phyloP scores from a whole-genome alignment of 148 eudicot genomes.

The Rhododendron griersonianum region DNA sequence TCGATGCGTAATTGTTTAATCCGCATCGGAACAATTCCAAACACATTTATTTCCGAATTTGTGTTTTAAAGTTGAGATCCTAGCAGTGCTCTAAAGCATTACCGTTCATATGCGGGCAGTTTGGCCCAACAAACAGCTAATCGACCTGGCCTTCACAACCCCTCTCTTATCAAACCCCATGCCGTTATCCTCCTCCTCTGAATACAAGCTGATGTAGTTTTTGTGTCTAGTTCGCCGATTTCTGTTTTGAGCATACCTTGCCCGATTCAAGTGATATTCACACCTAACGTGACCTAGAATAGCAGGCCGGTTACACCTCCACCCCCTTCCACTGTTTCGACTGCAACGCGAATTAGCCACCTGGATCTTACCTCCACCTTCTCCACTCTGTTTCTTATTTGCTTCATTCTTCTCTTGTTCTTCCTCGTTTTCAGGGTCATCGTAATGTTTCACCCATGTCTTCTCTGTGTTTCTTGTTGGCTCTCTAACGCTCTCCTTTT shows the following conservation, averaged over 20 bases:
- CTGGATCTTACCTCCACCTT: not conserved
- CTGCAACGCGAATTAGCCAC: not conserved
- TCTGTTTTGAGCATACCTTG: not conserved
- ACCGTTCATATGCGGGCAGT: not conserved
- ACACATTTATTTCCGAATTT: too few relatives aligned
- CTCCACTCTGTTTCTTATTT: not conserved
- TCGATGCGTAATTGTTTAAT: too few relatives aligned
- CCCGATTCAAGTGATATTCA: not conserved
- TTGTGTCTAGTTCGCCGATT: not conserved
- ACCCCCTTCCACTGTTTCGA: not conserved
- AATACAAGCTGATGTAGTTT: not conserved
- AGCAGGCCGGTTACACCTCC: slow-evolving; percentile 1
- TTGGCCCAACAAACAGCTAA: not conserved
- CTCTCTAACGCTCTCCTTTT: not conserved
- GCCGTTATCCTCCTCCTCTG: not conserved
- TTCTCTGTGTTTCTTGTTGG: not conserved
- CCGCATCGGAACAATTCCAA: too few relatives aligned
- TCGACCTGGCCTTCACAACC: not conserved
- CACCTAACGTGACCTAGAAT: not conserved
- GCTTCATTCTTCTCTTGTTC: not conserved
- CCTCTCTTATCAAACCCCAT: not conserved
- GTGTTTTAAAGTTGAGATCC: not conserved
- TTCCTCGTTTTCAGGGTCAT: not conserved
- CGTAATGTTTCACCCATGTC: not conserved
- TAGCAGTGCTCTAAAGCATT: not conserved